Base-by-base conservation (phyloP, 1,284 basidiomycete species). In the Sanghuangporus baumii region DNA sequence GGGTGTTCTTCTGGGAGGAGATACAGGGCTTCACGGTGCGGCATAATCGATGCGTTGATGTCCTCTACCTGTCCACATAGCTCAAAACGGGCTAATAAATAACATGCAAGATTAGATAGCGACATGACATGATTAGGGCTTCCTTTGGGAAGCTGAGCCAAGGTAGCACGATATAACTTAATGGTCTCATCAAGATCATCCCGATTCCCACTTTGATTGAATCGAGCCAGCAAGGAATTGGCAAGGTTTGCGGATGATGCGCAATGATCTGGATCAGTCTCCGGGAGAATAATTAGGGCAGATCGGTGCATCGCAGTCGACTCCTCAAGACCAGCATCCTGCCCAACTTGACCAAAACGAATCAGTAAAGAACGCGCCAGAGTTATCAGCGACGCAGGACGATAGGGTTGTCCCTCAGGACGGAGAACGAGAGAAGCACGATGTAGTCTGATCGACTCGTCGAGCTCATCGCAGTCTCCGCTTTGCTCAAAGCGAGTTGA, bases 401-500 rank as follows among this genome's bases (percentile, higher is more conserved):
- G 56, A 51, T 48, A 11, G 26, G 48, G n/a, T 6, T 40, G 51
- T 16, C 40, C 37, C n/a, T 56, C n/a, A 3, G 40, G 36, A 18
- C 8, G 46, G 20, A 48, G 40, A 8, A 8, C 40, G 8, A 41
- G 40, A 8, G 40, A 8, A 16, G 40, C 40, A 41, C 40, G 40
- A 41, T 41, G 40, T 8, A 8, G 40, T 16, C 8, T 16, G 40
- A 41, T 41, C 8, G 40, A 8, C 16, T 41, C 40, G 8, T 41
- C 40, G 40, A 41, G 40, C 6, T 67, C 64, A 26, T 66, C 70
- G 16, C 7, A 69, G 66, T 4, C 47, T 50, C 26, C 65, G 64
- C 26, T 74, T 18, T 50, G 48, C 20, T 50, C 48, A 20, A 50
- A 50, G 7, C 48, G 48, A 50, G 48, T 50, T 8, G 7, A 18